These are phyloP conservation scores for Nelumbo lutea DNA, from an alignment of 164 flowering plant species.

Conservation along the genomic window DNA sequence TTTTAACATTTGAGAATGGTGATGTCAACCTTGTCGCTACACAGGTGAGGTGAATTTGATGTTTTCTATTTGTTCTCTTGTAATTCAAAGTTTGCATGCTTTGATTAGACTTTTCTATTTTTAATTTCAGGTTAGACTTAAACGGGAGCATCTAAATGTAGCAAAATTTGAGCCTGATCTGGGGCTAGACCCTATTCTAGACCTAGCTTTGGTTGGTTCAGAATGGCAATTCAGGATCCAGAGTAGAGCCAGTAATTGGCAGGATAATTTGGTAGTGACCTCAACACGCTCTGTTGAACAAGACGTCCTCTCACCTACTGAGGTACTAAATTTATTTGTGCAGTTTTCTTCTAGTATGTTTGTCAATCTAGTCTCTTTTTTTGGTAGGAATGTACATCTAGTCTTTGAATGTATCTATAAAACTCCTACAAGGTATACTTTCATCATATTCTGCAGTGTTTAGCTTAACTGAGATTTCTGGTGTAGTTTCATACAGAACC, in stretches of 20 bases:
- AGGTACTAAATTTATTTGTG: conserved; percentile 40
- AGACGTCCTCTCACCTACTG: conserved; percentile 85
- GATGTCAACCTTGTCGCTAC: conserved; percentile 98
- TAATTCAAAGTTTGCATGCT: neutral
- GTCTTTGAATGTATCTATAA: too few species aligned
- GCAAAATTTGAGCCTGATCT: conserved; percentile 97
- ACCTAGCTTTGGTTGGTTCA: conserved; percentile 93
- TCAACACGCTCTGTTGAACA: conserved; percentile 96
- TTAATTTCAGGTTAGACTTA: conserved; percentile 73
- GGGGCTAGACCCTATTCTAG: conserved; percentile 88
- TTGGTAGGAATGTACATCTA: too few species aligned
- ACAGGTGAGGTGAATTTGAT: conserved; percentile 65
- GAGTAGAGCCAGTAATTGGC: conserved; percentile 97
- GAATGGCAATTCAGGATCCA: conserved; percentile 98
- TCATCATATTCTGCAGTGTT: neutral
- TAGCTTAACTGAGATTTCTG: too few species aligned
- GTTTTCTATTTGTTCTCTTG: conserved; percentile 4
- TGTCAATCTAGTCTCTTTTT: too few species aligned
- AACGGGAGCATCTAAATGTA: conserved; percentile 81
- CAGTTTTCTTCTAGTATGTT: too few species aligned
- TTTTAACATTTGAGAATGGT: conserved; percentile 91
- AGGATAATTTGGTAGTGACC: conserved; percentile 91
- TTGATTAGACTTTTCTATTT: conserved; percentile 13
- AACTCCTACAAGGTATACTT: neutral
- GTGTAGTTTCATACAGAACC: too few species aligned